Conservation (phyloP, 768 basidiomycete species). For the Lactifluus volemus region DNA sequence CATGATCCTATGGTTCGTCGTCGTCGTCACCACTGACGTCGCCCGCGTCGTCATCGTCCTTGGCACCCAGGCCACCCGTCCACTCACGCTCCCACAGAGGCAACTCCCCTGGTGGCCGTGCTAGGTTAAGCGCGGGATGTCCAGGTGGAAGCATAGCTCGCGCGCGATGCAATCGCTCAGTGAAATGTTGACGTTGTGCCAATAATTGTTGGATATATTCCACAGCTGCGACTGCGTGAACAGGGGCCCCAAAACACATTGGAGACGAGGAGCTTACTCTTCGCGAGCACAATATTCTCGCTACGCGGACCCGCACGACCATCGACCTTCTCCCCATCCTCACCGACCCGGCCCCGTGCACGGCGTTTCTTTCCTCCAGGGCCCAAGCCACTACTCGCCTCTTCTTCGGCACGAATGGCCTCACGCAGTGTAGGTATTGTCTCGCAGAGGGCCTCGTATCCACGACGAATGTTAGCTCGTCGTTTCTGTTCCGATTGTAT, state of each 20-base stretch:
- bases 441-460: slow-evolving; percentile 83
- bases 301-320: slow-evolving; percentile 85
- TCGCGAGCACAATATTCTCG: slow-evolving; percentile 81
- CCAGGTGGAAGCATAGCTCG: slow-evolving; percentile 46
- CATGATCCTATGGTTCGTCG: slow-evolving; percentile 18
- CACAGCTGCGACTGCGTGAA: slow-evolving; percentile 48
- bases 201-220: slow-evolving; percentile 71
- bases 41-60: slow-evolving; percentile 16
- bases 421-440: slow-evolving; percentile 75
- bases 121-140: slow-evolving; percentile 46
- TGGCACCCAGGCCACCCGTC: slow-evolving; percentile 56
- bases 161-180: slow-evolving; percentile 52
- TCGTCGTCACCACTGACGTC: slow-evolving; percentile 19
- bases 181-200: slow-evolving; percentile 46
- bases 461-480: slow-evolving; percentile 80
- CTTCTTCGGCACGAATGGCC: slow-evolving; percentile 72
- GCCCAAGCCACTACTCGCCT: slow-evolving; percentile 35
- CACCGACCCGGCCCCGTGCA: slow-evolving; percentile 25
- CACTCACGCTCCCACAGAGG: slow-evolving; percentile 79
- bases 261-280: slow-evolving; percentile 50
- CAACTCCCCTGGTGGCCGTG: slow-evolving; percentile 18
- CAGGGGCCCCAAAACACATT: slow-evolving; percentile 7
- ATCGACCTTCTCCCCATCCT: slow-evolving; percentile 57
- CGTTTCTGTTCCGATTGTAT: slow-evolving; percentile 93
- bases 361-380: slow-evolving; percentile 25